Evolutionary conservation across 2,329 filamentous ascomycete species (phyloP), one percentile per base, ranked within the genome.

Genomic region (Dichotomopilus funicola): DNA sequence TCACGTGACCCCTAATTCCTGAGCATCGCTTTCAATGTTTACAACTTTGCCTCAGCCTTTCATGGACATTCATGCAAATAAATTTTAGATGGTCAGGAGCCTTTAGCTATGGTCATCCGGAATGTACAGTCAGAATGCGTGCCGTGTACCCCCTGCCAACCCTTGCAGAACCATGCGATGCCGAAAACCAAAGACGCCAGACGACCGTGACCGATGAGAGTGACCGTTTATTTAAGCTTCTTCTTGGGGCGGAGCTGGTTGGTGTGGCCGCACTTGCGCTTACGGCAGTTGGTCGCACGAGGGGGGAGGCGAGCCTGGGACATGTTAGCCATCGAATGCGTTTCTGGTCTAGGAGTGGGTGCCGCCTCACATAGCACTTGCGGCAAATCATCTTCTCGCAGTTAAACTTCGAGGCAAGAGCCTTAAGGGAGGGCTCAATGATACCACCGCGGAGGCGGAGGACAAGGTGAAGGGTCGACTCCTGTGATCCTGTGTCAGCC

Each of bases 181-280:
- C 58, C 53, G 61, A 62, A 70, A 70, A 67, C 69, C 67, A 69
- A 68, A 68, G 65, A 71, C 70, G 70, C 70, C 71, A 68, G 64
- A 65, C 61, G 64, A 69, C 62, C 60, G 59, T 62, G 63, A 63
- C 58, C 55, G 56, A 56, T 42, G 53, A 57, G 56, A 65, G 67
- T 70, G 79, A 74, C 72, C 75, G 76, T 80, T 76, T 87, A 92
- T 82, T 96, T 96, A 76, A 96, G 86, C 92, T 99, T 99, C 91
- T 99, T 99, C 92, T 99, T 99, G 78, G 94, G 94, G 80, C 94
- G 90, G 76, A 99, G 89, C 87, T 99, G 94, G 89, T 97, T 97
- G 82, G 88, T 95, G 88, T 97, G 94, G 64, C 92, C 94, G 80
- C 92, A 97, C 87, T 97, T 97, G 83, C 91, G 91, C 91, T 97